phyloP scores from a whole-genome alignment of 148 eudicot genomes.

The Mesembryanthemum crystallinum region DNA sequence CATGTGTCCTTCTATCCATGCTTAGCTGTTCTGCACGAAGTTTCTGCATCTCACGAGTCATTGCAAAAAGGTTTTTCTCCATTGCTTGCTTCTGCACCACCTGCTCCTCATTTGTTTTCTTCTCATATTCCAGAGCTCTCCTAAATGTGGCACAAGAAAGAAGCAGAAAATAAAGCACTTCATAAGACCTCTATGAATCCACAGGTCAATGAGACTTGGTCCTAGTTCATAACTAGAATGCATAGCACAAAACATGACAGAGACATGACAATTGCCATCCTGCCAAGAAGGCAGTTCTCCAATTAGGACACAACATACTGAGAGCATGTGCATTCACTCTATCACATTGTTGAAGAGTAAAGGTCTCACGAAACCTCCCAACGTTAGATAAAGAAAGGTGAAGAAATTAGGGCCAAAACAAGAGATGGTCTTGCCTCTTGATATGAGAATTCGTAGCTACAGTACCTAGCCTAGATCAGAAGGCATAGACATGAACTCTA shows the following conservation, averaged over 20 bases:
- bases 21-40: constrained; percentile 62
- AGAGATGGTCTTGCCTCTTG: not conserved
- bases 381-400: not conserved
- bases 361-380: not conserved
- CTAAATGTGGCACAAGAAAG: constrained; percentile 35
- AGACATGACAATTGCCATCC: not conserved
- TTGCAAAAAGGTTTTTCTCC: constrained; percentile 74
- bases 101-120: constrained; percentile 73
- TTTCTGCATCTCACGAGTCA: constrained; percentile 83
- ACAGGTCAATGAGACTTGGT: constrained; percentile 2
- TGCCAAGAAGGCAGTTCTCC: not conserved
- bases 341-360: not conserved
- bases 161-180: not conserved
- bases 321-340: not conserved
- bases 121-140: constrained; percentile 73
- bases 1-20: constrained; percentile 52
- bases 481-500: not conserved
- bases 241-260: not conserved
- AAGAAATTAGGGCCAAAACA: not conserved
- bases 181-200: constrained; percentile 13
- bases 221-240: not conserved
- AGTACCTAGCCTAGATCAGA: not conserved
- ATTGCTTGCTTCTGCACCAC: constrained; percentile 60
- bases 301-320: not conserved
- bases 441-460: not conserved